A percentile compares a stretch with the other conserved stretches of the same genome.
These are phyloP conservation scores for Colletotrichum sp. DNA, from an alignment of 2,329 filamentous ascomycete genomes.

Conservation along the genomic window DNA sequence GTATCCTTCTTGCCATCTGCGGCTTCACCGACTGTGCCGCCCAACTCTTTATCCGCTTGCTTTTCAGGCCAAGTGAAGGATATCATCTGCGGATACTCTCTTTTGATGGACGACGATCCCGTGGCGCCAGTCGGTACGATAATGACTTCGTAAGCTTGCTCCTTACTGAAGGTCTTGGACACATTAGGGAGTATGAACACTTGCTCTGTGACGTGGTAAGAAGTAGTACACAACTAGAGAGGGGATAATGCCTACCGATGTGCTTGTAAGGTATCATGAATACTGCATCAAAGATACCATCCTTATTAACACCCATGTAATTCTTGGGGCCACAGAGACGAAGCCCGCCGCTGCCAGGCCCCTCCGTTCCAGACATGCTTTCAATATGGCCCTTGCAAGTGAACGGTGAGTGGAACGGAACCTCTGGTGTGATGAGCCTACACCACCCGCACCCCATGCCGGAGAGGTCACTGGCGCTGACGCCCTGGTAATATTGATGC, in stretches of 20 bases:
- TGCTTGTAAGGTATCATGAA: background rate
- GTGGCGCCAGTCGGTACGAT: background rate
- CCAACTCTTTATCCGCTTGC: background rate
- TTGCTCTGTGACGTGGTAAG: background rate
- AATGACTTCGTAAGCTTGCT: background rate
- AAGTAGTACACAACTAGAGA: too few relatives aligned
- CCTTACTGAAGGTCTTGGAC: accelerated
- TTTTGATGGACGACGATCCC: background rate
- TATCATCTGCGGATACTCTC: background rate
- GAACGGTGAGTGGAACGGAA: background rate
- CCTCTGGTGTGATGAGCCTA: background rate
- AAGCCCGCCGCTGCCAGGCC: background rate
- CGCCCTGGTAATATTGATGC: background rate
- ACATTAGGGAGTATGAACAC: background rate
- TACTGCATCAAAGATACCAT: background rate
- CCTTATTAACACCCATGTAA: background rate
- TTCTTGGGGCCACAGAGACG: background rate
- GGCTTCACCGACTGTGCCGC: background rate
- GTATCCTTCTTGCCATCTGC: background rate
- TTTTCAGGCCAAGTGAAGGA: background rate
- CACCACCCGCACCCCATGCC: background rate
- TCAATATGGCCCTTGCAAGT: background rate
- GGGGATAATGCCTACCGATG: background rate
- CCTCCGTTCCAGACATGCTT: background rate
- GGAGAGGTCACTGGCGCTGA: too few relatives aligned